phyloP scores from a whole-genome alignment of 192 early-diverging fungal species.

The Mortierella claussenii region DNA sequence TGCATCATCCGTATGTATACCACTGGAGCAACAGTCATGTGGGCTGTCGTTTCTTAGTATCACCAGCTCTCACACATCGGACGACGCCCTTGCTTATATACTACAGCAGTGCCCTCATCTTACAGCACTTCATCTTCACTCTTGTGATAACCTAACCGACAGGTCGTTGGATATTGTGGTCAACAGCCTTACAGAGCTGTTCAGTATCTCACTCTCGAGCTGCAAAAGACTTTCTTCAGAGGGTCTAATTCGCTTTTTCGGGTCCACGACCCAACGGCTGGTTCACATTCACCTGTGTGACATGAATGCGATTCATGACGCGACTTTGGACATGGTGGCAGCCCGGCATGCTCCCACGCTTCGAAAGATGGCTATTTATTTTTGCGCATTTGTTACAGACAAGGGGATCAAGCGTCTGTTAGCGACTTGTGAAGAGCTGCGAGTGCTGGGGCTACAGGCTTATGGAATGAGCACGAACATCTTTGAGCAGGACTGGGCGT shows the following conservation, averaged over 20 bases:
- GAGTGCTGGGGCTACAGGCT: constrained; percentile 17
- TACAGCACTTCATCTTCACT: constrained; percentile 8
- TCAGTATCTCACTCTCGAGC: constrained; percentile 14
- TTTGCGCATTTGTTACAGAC: constrained; percentile 10
- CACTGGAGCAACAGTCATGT: background rate
- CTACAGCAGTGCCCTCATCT: constrained; percentile 12
- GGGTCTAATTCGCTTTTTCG: constrained; percentile 17
- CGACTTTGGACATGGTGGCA: constrained; percentile 5
- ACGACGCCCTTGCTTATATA: background rate
- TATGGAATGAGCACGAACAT: constrained; percentile 13
- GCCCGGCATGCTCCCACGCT: background rate
- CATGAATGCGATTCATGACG: constrained; percentile 10
- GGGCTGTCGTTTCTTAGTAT: constrained; percentile 11
- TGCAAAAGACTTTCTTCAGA: constrained; percentile 6
- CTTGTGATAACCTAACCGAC: constrained; percentile 19
- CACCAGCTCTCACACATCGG: constrained; percentile 17
- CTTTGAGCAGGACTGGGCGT: constrained; percentile 27
- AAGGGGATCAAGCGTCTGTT: constrained; percentile 11
- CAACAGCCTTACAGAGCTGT: background rate
- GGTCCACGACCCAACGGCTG: background rate
- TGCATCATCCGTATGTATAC: background rate
- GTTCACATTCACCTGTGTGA: constrained; percentile 27
- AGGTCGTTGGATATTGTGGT: background rate
- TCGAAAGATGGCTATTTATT: constrained; percentile 27
- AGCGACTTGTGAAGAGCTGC: background rate